Evolutionary conservation across 2,329 filamentous ascomycete species (phyloP), one percentile per base, ranked within the genome.

Genomic region (Cytospora chrysosperma): DNA sequence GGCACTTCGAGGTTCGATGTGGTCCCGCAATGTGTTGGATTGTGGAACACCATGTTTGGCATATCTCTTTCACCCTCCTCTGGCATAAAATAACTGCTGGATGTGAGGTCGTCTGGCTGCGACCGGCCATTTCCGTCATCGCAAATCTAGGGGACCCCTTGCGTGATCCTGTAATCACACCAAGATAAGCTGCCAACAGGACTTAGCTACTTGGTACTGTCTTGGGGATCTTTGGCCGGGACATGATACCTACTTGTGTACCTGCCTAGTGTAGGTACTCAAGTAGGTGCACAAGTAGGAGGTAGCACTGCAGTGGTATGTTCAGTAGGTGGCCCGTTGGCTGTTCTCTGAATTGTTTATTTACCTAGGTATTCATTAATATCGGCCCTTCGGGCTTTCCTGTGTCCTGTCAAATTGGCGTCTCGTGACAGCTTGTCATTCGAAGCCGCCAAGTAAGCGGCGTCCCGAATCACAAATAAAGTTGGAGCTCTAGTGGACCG

Each of bases 401-500:
- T 21, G 24, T 26, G 8, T 24, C 13, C 50, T 55, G 32, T 55
- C 51, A 55, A 50, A 55, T 43, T 55, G 27, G 51, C 51, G 10
- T 49, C 51, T 37, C 28, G 24, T 50, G 51, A 55, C 37, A 40
- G 37, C 37, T 49, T 55, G 32, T 55, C 59, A 24, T 49, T 37
- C 19, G 51, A 55, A 34, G 51, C 50, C 58, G 30, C 34, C n/a
- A 32, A 15, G 58, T 9, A 24, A 24, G 47, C 47, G 58, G 54
- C 58, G 51, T 61, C 58, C 34, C 51, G 37, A 28, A 32, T 27
- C 5, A 21, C 28, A 37, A 12, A 37, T 61, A 61, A 49, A 53
- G 59, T 61, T 61, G 59, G 59, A 61, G 59, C 51, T 61, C 51
- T 61, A 30, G 59, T 61, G 59, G 59, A 34, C 59, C 59, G 40